phyloP scores from a whole-genome alignment of 176 grass and related monocot genomes.

The Oryza nivara region DNA sequence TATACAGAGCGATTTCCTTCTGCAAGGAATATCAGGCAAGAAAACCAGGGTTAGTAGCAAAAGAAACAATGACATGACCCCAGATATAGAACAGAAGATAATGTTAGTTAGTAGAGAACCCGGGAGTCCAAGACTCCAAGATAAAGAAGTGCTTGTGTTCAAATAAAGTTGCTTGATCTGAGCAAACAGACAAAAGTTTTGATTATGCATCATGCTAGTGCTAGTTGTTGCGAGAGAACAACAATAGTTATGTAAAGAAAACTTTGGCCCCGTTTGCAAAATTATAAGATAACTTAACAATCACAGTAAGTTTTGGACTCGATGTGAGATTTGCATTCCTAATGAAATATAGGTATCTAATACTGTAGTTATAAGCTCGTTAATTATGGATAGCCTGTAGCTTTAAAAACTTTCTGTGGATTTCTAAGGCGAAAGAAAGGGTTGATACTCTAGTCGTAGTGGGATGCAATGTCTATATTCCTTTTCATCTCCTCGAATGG shows the following conservation, averaged over 20 bases:
- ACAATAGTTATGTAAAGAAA: not conserved
- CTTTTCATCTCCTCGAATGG: slow-evolving; percentile 36
- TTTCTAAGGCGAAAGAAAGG: not conserved
- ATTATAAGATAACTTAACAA: not conserved
- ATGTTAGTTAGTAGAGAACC: slow-evolving; percentile 16
- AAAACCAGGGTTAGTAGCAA: slow-evolving; percentile 43
- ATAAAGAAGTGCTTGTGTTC: slow-evolving; percentile 1
- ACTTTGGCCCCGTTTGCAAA: slow-evolving; percentile 1
- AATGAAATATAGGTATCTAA: not conserved
- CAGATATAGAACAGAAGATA: slow-evolving; percentile 23
- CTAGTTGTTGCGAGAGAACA: slow-evolving; percentile 19
- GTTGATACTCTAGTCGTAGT: slow-evolving; percentile 9
- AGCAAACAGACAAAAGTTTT: slow-evolving; percentile 15
- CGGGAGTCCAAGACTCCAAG: not conserved
- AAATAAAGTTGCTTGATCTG: slow-evolving; percentile 23
- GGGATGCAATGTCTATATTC: slow-evolving; percentile 32
- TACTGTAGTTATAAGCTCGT: not conserved
- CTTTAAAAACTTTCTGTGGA: not conserved
- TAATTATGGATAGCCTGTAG: not conserved
- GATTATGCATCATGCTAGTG: not conserved
- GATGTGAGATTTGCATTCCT: not conserved
- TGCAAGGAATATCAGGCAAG: slow-evolving; percentile 47
- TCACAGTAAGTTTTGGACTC: not conserved
- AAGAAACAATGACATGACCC: slow-evolving; percentile 24
- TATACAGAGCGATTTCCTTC: slow-evolving; percentile 99